Evolutionary conservation across 768 basidiomycete genomes (phyloP), one percentile per base, ranked within the genome.

Genomic region (Macrocybe gigantea): DNA sequence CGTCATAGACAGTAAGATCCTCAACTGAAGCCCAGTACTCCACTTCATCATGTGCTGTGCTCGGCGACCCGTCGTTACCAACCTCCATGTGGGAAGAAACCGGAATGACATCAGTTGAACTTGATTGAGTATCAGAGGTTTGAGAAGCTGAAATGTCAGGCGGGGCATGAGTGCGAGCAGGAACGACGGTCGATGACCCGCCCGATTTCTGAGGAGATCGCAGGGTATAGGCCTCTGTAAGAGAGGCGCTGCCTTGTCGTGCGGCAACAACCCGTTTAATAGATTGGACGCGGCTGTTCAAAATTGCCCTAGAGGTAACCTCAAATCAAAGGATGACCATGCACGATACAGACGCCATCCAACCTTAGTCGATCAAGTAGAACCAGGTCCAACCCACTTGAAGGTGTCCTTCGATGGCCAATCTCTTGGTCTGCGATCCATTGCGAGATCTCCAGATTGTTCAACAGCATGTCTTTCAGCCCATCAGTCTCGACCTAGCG

Each of bases 21-120:
- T 71, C 70, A 44, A 78, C 53, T 11, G 62, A 62, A 39, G 65
- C 68, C 74, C 78, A 82, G 33, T 74, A 68, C 7, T 65, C 67
- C 13, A 74, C 75, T 39, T 81, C 80, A 11, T 38, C 36, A 11
- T 11, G 36, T 38, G 36, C 14, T 38, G 11, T 14, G 45, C 68
- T 71, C 34, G 64, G 66, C 30, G 54, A 57, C 38, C 60, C 59
- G 8, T 55, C 47, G 7, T 64, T 52, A 6, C 64, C 60, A 10
- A 60, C 46, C 32, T 61, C 53, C 38, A 12, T 22, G 31, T 49
- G 41, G 12, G n/a, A 15, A 32, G 36, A 29, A 33, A 22, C 22
- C 4, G 22, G 22, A 22, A 22, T 22, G 22, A 22, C 22, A 22
- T 22, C 22, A 22, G 22, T 22, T 22, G 22, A 22, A 22, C 2